phyloP scores from a whole-genome alignment of 73 alveolate genomes.

The Paramecium caudatum region DNA sequence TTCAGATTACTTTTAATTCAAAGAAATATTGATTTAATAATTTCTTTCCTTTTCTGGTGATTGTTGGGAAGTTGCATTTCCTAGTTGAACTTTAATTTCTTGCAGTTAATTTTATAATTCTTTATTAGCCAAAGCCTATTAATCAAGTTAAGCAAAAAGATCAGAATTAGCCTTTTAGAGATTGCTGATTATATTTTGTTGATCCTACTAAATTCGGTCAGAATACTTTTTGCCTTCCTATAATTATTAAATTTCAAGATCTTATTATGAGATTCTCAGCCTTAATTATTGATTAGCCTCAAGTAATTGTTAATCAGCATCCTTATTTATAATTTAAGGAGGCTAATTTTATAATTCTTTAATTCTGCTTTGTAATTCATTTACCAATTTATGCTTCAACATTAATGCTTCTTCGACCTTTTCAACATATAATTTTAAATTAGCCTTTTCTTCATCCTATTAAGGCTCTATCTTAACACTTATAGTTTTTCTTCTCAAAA shows the following conservation, averaged over 20 bases:
- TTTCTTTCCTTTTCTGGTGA: not conserved
- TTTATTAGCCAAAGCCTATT: not conserved
- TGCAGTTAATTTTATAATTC: not conserved
- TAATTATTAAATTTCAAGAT: not conserved
- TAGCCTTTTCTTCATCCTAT: not conserved
- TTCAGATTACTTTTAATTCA: not conserved
- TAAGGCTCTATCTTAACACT: not conserved
- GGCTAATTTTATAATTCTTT: not conserved
- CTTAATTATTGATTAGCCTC: not conserved
- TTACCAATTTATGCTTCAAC: not conserved
- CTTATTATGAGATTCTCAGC: conserved; percentile 6
- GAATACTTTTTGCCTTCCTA: conserved; percentile 1
- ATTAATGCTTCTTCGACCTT: not conserved
- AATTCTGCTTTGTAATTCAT: too few species aligned
- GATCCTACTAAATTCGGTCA: not conserved
- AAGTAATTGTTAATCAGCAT: not conserved
- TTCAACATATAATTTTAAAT: too few species aligned
- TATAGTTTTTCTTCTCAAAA: not conserved
- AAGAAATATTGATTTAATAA: conserved; percentile 20
- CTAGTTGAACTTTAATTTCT: conserved; percentile 7
- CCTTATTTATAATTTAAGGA: not conserved
- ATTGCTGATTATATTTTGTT: not conserved
- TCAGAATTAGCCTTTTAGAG: not conserved
- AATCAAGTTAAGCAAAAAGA: not conserved
- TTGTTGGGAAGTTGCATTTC: not conserved